A percentile compares a stretch with the other conserved stretches of the same genome.
Conservation (phyloP, 768 basidiomycete species). For the Dacryopinax primogenitus region DNA sequence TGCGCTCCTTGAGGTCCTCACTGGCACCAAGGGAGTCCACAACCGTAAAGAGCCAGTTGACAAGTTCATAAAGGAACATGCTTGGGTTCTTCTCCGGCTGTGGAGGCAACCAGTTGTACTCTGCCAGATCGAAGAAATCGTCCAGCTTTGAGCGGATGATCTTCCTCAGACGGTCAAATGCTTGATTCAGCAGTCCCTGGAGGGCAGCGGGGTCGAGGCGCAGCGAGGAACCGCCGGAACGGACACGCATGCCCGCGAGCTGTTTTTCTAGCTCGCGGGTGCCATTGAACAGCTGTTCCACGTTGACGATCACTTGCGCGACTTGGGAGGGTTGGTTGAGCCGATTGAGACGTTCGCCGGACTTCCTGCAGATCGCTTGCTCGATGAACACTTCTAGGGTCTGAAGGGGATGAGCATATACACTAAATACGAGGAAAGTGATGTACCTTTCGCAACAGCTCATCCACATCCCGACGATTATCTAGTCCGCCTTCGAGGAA, state of each 20-base stretch:
- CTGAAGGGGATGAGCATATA: constrained; percentile 30
- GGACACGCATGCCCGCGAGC: constrained; percentile 67
- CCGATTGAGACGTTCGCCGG: constrained; percentile 61
- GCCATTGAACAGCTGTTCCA: constrained; percentile 81
- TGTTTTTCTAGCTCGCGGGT: constrained; percentile 75
- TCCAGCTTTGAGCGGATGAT: constrained; percentile 86
- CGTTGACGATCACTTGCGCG: constrained; percentile 81
- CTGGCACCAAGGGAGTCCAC: constrained; percentile 81
- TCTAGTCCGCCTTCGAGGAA: constrained; percentile 93
- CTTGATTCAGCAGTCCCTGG: constrained; percentile 49
- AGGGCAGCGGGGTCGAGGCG: constrained; percentile 47
- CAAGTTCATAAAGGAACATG: constrained; percentile 87
- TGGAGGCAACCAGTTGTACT: constrained; percentile 78
- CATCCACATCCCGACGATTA: constrained; percentile 83
- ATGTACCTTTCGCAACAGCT: constrained; percentile 70
- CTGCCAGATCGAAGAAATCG: constrained; percentile 87
- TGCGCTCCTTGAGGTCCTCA: constrained; percentile 74
- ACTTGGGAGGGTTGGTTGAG: constrained; percentile 70
- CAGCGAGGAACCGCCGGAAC: constrained; percentile 32
- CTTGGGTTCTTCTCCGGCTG: constrained; percentile 62
- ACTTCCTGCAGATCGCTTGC: constrained; percentile 59
- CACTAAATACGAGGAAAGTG: not conserved
- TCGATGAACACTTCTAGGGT: constrained; percentile 75
- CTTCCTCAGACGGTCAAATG: constrained; percentile 60
- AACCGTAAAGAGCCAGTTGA: constrained; percentile 92